phyloP scores from a whole-genome alignment of 2,329 filamentous ascomycete genomes.

The Apiospora marii region DNA sequence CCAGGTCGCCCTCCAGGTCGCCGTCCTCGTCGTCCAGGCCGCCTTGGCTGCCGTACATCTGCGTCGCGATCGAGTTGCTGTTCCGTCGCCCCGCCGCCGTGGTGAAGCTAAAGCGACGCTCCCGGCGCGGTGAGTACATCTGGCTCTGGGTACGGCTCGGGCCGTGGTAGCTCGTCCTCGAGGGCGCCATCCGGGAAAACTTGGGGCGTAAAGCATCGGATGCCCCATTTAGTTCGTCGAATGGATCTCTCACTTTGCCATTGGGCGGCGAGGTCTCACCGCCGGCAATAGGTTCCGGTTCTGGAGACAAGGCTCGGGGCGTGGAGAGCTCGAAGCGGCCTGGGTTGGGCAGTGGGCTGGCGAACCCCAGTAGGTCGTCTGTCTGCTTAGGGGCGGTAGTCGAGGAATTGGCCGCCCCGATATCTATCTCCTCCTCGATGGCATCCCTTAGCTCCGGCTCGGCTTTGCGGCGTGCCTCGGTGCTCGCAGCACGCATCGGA shows the following conservation, averaged over 20 bases:
- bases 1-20: slow-evolving; percentile 89
- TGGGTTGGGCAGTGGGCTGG: slow-evolving; percentile 73
- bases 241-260: slow-evolving; percentile 38
- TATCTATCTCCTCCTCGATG: slow-evolving; percentile 91
- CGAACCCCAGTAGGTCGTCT: slow-evolving; percentile 76
- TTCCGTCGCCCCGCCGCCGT: slow-evolving; percentile 55
- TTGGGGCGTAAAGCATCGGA: slow-evolving; percentile 28
- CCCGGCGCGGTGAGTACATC: slow-evolving; percentile 55
- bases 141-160: slow-evolving; percentile 50
- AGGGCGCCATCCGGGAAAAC: slow-evolving; percentile 22
- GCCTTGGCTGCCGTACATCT: slow-evolving; percentile 52
- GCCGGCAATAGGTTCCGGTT: slow-evolving; percentile 24
- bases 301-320: slow-evolving; percentile 50
- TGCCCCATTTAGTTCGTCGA: slow-evolving; percentile 31
- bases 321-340: slow-evolving; percentile 75
- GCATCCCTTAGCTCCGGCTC: slow-evolving; percentile 54
- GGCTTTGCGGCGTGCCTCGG: slow-evolving; percentile 78
- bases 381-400: slow-evolving; percentile 47
- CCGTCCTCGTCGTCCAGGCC: slow-evolving; percentile 65
- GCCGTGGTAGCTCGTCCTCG: slow-evolving; percentile 50
- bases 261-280: slow-evolving; percentile 22
- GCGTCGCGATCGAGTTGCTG: slow-evolving; percentile 60
- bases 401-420: slow-evolving; percentile 73
- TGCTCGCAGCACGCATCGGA: slow-evolving; percentile 83
- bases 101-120: slow-evolving; percentile 63